Conservation (phyloP, 2,329 filamentous ascomycete species). For the Colletotrichum sublineola region DNA sequence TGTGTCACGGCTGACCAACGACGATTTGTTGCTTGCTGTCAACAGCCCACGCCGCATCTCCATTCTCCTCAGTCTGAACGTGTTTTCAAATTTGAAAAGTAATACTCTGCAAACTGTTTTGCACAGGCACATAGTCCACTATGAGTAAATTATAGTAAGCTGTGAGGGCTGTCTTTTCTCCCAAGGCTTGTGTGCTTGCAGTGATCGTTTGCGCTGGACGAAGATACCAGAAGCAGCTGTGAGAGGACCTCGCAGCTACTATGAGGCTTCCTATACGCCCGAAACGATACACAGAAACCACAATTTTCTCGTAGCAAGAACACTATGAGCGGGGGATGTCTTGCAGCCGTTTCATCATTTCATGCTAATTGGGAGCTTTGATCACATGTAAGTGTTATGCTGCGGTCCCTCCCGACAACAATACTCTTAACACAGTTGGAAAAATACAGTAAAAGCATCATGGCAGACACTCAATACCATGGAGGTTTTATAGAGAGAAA, state of each 20-base stretch:
- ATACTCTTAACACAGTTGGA: no score
- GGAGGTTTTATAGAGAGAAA: no score
- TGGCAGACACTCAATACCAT: no score
- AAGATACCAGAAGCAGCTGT: not conserved
- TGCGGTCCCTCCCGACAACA: not conserved
- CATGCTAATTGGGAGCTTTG: not conserved
- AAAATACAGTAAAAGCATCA: no score
- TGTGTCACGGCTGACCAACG: not conserved
- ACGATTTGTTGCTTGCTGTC: not conserved
- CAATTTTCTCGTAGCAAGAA: not conserved
- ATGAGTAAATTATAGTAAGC: not conserved
- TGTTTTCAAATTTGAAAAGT: not conserved
- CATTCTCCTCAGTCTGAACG: not conserved
- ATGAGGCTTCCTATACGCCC: not conserved
- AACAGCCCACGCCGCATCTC: not conserved
- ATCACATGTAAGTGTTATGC: no score
- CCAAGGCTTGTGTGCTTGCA: no score
- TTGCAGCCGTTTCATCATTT: not conserved
- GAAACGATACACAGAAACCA: not conserved
- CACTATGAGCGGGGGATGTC: not conserved
- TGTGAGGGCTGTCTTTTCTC: no score
- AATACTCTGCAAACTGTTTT: not conserved
- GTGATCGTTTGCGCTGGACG: not conserved
- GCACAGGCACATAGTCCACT: not conserved
- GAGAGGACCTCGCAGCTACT: not conserved